Evolutionary conservation across 2,329 filamentous ascomycete genomes (phyloP).

Genomic region (Fusarium hostae): DNA sequence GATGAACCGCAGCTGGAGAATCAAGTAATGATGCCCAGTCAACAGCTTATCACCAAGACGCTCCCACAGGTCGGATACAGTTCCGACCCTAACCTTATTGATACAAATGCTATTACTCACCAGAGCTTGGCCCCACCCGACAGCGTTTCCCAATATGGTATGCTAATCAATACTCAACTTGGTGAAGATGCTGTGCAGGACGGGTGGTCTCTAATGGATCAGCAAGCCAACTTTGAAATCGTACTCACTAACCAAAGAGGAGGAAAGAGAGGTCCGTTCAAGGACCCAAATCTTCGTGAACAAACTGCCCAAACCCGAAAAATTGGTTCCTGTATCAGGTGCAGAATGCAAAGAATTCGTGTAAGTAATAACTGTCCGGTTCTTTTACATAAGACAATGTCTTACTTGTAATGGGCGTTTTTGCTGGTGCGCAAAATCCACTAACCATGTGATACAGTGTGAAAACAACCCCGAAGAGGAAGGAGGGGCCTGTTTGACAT

Average conservation of each 20-base stretch:
- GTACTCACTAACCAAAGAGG: conserved; percentile 47
- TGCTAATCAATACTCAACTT: conserved; percentile 25
- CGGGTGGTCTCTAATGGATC: conserved; percentile 38
- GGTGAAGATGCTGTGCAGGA: conserved; percentile 19
- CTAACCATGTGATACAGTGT: conserved; percentile 56
- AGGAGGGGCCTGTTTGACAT: conserved; percentile 62
- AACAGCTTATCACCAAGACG: conserved; percentile 32
- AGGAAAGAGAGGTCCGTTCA: conserved; percentile 64
- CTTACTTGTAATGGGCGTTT: not conserved
- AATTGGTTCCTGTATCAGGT: conserved; percentile 69
- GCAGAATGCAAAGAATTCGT: conserved; percentile 70
- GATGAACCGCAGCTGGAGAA: conserved; percentile 33
- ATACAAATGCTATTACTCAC: conserved; percentile 23
- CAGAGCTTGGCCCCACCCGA: conserved; percentile 24
- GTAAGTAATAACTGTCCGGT: conserved; percentile 53
- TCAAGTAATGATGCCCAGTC: conserved; percentile 25
- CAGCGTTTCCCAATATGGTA: conserved; percentile 31
- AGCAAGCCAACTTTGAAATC: conserved; percentile 46
- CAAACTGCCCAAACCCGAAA: conserved; percentile 67
- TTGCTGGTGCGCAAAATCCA: not conserved
- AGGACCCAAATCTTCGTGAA: conserved; percentile 60
- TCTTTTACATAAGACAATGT: not conserved
- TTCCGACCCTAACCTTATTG: conserved; percentile 26
- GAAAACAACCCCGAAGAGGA: conserved; percentile 61
- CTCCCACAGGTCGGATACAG: conserved; percentile 37